phyloP scores from a whole-genome alignment of 805 yeast genomes.

The Suhomyces sp. region DNA sequence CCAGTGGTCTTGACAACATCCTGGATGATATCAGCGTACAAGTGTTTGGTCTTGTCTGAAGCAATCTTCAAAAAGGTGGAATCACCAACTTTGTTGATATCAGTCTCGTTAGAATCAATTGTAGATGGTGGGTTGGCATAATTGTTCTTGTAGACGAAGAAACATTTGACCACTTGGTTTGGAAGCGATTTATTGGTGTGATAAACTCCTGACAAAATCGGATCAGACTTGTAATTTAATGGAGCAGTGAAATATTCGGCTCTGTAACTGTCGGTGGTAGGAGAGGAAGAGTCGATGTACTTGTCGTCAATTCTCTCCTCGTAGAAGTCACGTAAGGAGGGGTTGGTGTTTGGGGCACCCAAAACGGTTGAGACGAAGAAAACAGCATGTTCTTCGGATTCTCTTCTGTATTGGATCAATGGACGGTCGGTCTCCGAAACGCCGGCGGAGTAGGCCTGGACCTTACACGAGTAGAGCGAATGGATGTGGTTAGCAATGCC shows the following conservation, averaged over 20 bases:
- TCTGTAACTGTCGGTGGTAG: slow-evolving; percentile 50
- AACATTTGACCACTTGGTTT: slow-evolving; percentile 60
- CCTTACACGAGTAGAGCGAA: slow-evolving; percentile 87
- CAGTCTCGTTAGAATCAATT: slow-evolving; percentile 39
- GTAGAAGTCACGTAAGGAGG: slow-evolving; percentile 45
- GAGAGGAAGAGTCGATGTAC: slow-evolving; percentile 60
- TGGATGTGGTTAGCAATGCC: slow-evolving; percentile 83
- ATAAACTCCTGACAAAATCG: slow-evolving; percentile 40
- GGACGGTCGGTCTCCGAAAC: slow-evolving; percentile 40
- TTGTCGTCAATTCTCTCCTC: slow-evolving; percentile 79
- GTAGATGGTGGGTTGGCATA: slow-evolving; percentile 15
- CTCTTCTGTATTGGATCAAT: slow-evolving; percentile 75
- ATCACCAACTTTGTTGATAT: slow-evolving; percentile 73
- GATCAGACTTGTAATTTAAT: slow-evolving; percentile 46
- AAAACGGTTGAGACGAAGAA: slow-evolving; percentile 75
- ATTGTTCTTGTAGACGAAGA: slow-evolving; percentile 76
- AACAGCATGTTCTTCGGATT: slow-evolving; percentile 82
- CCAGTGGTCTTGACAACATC: slow-evolving; percentile 77
- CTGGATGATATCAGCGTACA: slow-evolving; percentile 70
- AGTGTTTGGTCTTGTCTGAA: slow-evolving; percentile 71
- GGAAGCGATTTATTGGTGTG: slow-evolving; percentile 36
- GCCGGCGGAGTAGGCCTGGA: slow-evolving; percentile 77
- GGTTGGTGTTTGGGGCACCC: slow-evolving; percentile 27
- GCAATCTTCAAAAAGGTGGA: slow-evolving; percentile 73
- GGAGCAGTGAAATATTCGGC: slow-evolving; percentile 79